Base-by-base conservation (phyloP, 352 stramenopile species). In the Thraustochytrium sp. region DNA sequence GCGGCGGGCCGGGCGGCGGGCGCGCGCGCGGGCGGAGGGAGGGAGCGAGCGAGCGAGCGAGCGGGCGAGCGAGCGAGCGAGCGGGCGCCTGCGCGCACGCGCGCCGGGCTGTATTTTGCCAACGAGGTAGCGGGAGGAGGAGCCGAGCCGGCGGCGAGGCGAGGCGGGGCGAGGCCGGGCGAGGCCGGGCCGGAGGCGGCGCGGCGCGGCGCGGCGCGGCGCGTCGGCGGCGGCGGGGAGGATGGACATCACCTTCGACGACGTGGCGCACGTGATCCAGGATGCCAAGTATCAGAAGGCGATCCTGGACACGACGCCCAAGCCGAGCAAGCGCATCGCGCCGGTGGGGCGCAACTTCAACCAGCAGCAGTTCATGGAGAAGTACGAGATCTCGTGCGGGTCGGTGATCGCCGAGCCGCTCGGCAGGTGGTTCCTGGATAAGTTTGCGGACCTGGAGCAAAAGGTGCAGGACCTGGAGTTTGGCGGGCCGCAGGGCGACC, bases 201-300 rank as follows among this genome's bases (percentile, higher is more conserved):
- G 42, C 5, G 5, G 54, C 54, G 54, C 54, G 36, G 13, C 5
- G 54, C 5, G 18, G 26, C 5, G 54, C 26, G 54, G 26, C n/a
- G n/a, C n/a, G n/a, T n/a, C n/a, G 36, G 18, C 5, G 54, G 26
- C 36, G 5, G 21, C 5, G 18, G 54, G 36, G 26, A 37, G 26
- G 53, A 84, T 84, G 75, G 75, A 84, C 65, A 84, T 84, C 49
- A 75, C 75, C 18, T 84, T 84, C 42, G 75, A 84, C 26, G 75
- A 84, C 31, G 75, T 84, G 55, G 75, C 75, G 29, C 55, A 84
- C 29, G 75, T 84, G 29, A 84, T 84, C 46, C 75, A 84, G 49
- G 61, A 84, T 61, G 75, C 75, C 29, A 84, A 54, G 38, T 84
- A 84, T 3, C 75, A 84, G 49, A 21, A 73, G 23, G 75, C 61